Base-by-base conservation (phyloP, 352 stramenopile genomes). In the Halophytophthora batemanensis region DNA sequence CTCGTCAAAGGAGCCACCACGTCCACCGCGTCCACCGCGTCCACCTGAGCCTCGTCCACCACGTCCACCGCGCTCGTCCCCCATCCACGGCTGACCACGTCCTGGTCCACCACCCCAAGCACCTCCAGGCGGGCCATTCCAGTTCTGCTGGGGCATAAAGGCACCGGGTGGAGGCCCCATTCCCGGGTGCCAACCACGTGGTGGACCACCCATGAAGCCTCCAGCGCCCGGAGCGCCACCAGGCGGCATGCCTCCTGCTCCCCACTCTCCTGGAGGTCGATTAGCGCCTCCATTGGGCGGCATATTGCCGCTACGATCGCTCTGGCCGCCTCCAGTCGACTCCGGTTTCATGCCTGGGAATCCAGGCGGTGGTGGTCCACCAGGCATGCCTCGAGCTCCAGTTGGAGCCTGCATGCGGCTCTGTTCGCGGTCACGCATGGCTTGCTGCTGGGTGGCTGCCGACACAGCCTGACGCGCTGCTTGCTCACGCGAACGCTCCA, bases 401-500 rank as follows among this genome's bases (percentile, higher is more conserved):
- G 25, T 10, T 8, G 25, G 25, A 31, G 25, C 4, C 25, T 8
- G 4, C 25, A 31, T 4, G 25, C 48, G 36, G 41, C 57, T 62
- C 48, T 69, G 64, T 45, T 65, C 59, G 31, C 59, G 36, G 10
- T 79, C 66, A 29, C 64, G 57, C 41, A 71, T 64, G 6, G 57
- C 55, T 43, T 60, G 52, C 37, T 82, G 70, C 19, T 76, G 61
- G 15, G 64, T 82, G 0, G 81, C 76, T 0, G 71, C 74, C 38
- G 64, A 76, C n/a, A 91, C 76, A 0, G 75, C 71, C 36, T 90
- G 75, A 21, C 82, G 75, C n/a, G 82, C 84, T 2, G 82, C 84
- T 33, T 95, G 81, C 41, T 95, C 80, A n/a, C 80, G 66, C 15
- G 76, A 69, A 52, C 86, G 90, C 50, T 94, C 77, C 29, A 90